A percentile compares a stretch with the other conserved stretches of the same genome.
These are phyloP conservation scores for Nitzschia sp. DNA, from an alignment of 108 stramenopile species.

Conservation along the genomic window DNA sequence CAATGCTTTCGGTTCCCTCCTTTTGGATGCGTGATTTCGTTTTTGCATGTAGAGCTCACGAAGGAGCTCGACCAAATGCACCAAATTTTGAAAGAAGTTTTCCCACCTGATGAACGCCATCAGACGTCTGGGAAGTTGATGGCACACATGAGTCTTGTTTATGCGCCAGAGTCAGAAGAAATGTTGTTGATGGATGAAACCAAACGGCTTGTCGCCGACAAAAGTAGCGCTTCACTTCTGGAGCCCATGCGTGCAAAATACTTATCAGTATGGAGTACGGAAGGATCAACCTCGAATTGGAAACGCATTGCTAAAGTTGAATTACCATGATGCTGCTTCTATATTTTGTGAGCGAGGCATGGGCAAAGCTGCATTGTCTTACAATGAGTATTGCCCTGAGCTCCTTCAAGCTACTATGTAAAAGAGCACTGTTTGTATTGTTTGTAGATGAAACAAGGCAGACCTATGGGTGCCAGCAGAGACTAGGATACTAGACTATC, in stretches of 20 bases:
- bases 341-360: no score
- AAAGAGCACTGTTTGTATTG: no score
- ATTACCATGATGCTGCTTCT: background rate
- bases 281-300: slow-evolving; percentile 1
- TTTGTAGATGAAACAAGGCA: no score
- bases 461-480: no score
- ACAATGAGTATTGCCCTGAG: no score
- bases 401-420: no score
- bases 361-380: no score
- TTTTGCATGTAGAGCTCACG: background rate
- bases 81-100: background rate
- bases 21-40: background rate
- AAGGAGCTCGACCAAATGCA: background rate
- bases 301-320: background rate
- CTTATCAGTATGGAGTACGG: slow-evolving; percentile 1
- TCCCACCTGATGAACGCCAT: slow-evolving; percentile 3
- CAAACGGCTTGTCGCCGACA: background rate
- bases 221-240: background rate
- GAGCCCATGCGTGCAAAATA: slow-evolving; percentile 1
- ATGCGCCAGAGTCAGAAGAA: background rate
- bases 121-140: background rate
- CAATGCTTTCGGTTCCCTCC: background rate
- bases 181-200: background rate
- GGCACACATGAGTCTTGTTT: slow-evolving; percentile 4
- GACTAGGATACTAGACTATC: no score